phyloP scores from a whole-genome alignment of 768 basidiomycete species.

The Phallus indusiatus region DNA sequence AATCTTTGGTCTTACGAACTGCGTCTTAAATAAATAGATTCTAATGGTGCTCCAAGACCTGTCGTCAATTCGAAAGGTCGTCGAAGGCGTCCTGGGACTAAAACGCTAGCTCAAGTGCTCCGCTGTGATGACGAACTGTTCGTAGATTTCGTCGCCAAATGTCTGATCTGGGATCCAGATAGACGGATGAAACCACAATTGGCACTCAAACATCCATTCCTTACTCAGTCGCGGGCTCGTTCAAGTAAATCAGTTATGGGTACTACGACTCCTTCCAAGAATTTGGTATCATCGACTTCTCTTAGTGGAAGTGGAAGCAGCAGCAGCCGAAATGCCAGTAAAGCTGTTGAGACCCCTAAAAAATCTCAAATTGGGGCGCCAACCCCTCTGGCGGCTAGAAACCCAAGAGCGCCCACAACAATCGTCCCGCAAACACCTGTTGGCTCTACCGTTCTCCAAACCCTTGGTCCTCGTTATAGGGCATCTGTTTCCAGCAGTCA shows the following conservation, averaged over 20 bases:
- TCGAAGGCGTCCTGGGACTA: slow-evolving; percentile 82
- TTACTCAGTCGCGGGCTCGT: slow-evolving; percentile 55
- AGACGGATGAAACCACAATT: slow-evolving; percentile 88
- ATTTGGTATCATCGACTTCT: slow-evolving; percentile 41
- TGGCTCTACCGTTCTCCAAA: slow-evolving; percentile 1
- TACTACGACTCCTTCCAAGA: slow-evolving; percentile 33
- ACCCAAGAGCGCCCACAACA: slow-evolving; percentile 4
- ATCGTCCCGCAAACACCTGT: slow-evolving; percentile 10
- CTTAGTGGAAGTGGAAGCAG: slow-evolving; percentile 31
- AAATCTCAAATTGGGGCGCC: slow-evolving; percentile 86
- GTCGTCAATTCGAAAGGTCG: slow-evolving; percentile 96
- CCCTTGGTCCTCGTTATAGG: slow-evolving; percentile 8
- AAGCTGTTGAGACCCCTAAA: slow-evolving; percentile 68
- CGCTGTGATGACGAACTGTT: slow-evolving; percentile 92
- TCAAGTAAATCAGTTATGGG: slow-evolving; percentile 30
- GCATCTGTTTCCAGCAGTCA: slow-evolving; percentile 4
- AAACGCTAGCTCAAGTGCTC: slow-evolving; percentile 81
- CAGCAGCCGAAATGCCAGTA: slow-evolving; percentile 37
- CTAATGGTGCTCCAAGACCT: slow-evolving; percentile 84
- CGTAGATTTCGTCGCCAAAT: slow-evolving; percentile 93
- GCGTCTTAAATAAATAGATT: slow-evolving; percentile 46
- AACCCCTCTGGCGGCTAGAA: slow-evolving; percentile 74
- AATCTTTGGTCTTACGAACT: neutral
- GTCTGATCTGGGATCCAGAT: slow-evolving; percentile 98
- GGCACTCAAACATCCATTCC: slow-evolving; percentile 86